A percentile compares a stretch with the other conserved stretches of the same genome.
phyloP scores from a whole-genome alignment of 805 yeast species.

The Vanderwaltozyma tropicalis region DNA sequence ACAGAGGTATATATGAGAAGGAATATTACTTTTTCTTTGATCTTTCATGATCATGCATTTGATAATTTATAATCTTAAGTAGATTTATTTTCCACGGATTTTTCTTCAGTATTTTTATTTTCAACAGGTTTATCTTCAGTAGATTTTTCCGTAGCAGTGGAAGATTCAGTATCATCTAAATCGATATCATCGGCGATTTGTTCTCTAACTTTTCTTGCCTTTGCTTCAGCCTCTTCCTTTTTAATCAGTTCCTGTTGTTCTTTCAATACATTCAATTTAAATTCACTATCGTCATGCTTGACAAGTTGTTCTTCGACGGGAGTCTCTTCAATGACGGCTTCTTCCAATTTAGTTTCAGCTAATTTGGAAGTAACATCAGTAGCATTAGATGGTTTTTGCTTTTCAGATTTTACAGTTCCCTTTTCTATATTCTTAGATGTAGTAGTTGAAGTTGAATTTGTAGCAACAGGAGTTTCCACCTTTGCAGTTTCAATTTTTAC shows the following conservation, averaged over 20 bases:
- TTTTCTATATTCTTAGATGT: too few relatives aligned
- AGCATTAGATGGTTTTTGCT: too few relatives aligned
- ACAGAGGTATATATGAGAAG: too few relatives aligned
- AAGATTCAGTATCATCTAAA: slow-evolving; percentile 27
- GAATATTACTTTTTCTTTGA: too few relatives aligned
- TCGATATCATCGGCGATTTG: slow-evolving; percentile 30
- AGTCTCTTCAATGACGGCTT: slow-evolving; percentile 4
- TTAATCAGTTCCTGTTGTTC: slow-evolving; percentile 77
- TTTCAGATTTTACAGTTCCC: too few relatives aligned
- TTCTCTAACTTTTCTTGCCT: slow-evolving; percentile 26
- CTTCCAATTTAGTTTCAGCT: slow-evolving; percentile 1
- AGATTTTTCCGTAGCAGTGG: not conserved
- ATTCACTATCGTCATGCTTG: slow-evolving; percentile 37
- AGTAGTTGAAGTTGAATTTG: not conserved
- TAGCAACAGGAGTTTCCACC: not conserved
- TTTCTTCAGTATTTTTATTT: not conserved
- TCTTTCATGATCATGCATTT: too few relatives aligned
- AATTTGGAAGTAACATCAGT: not conserved
- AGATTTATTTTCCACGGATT: too few relatives aligned
- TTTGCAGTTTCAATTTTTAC: slow-evolving; percentile 17
- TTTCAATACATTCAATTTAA: slow-evolving; percentile 60
- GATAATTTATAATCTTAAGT: too few relatives aligned
- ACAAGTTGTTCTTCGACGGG: not conserved
- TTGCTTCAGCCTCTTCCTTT: slow-evolving; percentile 76
- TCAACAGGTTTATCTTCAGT: not conserved